Evolutionary conservation across 345 rosid genomes (phyloP), one percentile per base, ranked within the genome.

Genomic region (Eucalyptus melliodora): DNA sequence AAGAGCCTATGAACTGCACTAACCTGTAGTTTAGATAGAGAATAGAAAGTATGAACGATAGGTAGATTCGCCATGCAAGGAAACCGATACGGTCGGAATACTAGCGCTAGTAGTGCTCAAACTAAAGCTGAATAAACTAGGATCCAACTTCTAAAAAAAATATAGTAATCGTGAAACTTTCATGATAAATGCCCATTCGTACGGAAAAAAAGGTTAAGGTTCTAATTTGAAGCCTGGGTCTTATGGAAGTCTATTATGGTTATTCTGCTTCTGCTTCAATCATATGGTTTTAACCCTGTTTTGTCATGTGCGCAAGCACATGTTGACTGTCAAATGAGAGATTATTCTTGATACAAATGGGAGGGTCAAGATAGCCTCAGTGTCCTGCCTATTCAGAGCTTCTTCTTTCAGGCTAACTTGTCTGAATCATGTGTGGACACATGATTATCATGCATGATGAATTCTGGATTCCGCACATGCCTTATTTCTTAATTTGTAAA

Each of bases 1-100:
- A 98, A 65, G 99, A 96, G 89, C 96, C 99, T 87, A 98, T 96
- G 94, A 96, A 98, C 62, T 97, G 98, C 90, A 97, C 97, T 95
- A 98, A 93, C 92, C 99, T 98, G 95, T 83, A 93, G 89, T 87
- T 40, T 65, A 94, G 85, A 88, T 27, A 90, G 62, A 88, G n/a
- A 31, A 77, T 26, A 82, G 15, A 86, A 30, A 34, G 45, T 80
- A 80, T 42, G 69, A 86, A 49, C 56, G 23, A 86, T 56, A 19
- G 44, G 81, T 69, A 34, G 81, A 69, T 17, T 69, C 4, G 13
- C 7, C 81, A 34, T 9, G 81, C 44, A 69, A 67, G 40, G 42
- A 67, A 31, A 69, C 24, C 34, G 81, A 69, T 37, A 37, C 45
- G 24, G 24, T 77, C 27, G 15, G 27, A 12, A 72, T 77, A 77